Base-by-base conservation (phyloP, 306 rosid genomes). In the Datisca glomerata region DNA sequence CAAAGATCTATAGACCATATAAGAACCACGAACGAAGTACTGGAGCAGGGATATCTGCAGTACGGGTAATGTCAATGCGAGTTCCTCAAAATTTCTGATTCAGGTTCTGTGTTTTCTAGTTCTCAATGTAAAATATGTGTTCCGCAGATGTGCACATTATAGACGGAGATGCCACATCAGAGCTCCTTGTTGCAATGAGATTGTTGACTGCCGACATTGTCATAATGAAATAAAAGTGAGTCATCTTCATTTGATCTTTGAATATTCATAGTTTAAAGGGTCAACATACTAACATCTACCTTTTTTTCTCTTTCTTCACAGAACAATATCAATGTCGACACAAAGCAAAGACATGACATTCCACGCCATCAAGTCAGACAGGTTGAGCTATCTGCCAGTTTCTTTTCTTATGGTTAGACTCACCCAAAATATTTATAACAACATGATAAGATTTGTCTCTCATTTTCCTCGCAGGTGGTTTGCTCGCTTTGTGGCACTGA, bases 141-240 rank as follows among this genome's bases (percentile, higher is more conserved):
- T 41, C 39, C 29, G 41, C 82, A 82, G 94, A 36, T 87, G 94
- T 67, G 53, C 56, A 31, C 96, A 82, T 65, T 87, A 82, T 48
- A 49, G 61, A 36, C 69, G 86, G 40, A 66, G 96, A 25, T 86
- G 93, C 32, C 63, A 64, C 5, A 71, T 86, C 40, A 69, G 75
- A 55, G 94, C 96, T 27, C 96, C 96, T 29, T 86, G 96, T 55
- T 87, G 96, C 72, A 59, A 79, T 71, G 96, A 79, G 55, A 47
- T 79, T 43, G 74, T 79, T 55, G 67, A 69, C 58, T 87, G 94
- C 45, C 92, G 74, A 18, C 94, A 76, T 57, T 87, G 94, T 63
- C 93, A 80, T 44, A 85, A 80, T 41, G 84, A 73, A 47, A 72
- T 65, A 45, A 80, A 80, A 63, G 95, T 72, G 46, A 55, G 79